Evolutionary conservation across 768 basidiomycete species (phyloP), one percentile per base, ranked within the genome.

Genomic region (Leccinum subtestaceum): DNA sequence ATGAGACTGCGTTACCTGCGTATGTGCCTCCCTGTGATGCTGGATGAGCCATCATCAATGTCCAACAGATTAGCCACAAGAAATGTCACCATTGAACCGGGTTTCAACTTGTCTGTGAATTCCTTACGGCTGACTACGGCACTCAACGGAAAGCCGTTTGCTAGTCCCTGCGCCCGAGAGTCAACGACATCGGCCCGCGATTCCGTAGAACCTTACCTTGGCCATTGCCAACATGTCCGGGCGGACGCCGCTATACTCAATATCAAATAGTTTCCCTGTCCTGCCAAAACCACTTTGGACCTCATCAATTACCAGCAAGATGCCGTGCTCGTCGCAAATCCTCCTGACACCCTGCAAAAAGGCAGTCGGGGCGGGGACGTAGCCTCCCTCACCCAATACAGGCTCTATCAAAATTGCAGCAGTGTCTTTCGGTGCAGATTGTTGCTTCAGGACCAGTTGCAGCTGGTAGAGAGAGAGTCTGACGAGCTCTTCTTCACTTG

Each of bases 321-420:
- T 91, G 9, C 81, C 85, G 70, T 98, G 80, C 71, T 88, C 80
- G 70, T 97, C 93, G 73, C 95, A 98, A n/a, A 95, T 79, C 53
- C 80, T 78, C 60, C 95, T 80, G 48, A 98, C 74, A 21, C 92
- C 93, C 49, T 83, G 80, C 59, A 98, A 73, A 78, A 91, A 98
- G 21, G 84, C 83, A 1, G 84, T 68, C 0, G 94, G 92, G 0
- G 94, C 92, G 29, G 92, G 87, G 15, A 97, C 91, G 73, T 98
- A 98, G 1, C 96, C 96, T 36, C 96, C 96, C 74, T 98, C 96
- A 25, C 95, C 95, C 31, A 98, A 80, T 1, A 98, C 88, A 45
- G 96, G 91, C 78, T 98, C 96, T 45, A 98, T 75, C 62, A 98
- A 75, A 67, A 98, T 88, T n/a, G 94, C 95, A 2, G 95, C 93